A percentile compares a stretch with the other conserved stretches of the same genome.
phyloP scores from a whole-genome alignment of 345 rosid species.

The Pistacia atlantica region DNA sequence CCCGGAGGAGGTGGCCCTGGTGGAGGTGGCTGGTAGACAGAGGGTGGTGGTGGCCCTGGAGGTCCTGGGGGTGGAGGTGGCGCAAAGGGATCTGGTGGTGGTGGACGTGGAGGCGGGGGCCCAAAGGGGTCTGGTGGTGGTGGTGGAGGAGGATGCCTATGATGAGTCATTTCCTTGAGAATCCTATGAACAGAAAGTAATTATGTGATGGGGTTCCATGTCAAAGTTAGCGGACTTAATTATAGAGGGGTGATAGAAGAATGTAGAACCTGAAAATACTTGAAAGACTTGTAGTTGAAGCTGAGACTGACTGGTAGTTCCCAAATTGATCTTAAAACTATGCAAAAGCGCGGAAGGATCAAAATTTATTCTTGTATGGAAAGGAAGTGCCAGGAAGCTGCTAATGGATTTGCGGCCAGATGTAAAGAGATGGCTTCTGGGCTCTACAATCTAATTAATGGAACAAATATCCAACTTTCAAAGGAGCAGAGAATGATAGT shows the following conservation, averaged over 20 bases:
- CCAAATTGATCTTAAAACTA: neutral
- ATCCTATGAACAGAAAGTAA: neutral
- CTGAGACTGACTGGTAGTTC: neutral
- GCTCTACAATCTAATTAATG: too few species aligned
- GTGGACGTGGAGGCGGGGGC: neutral
- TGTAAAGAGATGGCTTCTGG: too few species aligned
- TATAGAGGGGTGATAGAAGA: conserved; percentile 16
- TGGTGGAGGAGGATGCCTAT: conserved; percentile 26
- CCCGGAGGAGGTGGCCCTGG: conserved; percentile 9
- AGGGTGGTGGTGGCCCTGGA: conserved; percentile 10
- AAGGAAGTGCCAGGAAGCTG: too few species aligned
- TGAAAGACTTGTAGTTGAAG: neutral
- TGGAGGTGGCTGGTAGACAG: neutral
- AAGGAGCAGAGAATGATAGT: too few species aligned
- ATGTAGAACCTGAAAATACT: conserved; percentile 12
- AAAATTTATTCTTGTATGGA: too few species aligned
- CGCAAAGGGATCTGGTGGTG: neutral
- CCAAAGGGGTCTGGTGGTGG: conserved; percentile 13
- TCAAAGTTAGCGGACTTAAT: neutral
- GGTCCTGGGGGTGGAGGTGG: conserved; percentile 10
- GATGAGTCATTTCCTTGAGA: conserved; percentile 10
- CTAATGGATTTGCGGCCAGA: too few species aligned
- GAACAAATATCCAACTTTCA: too few species aligned
- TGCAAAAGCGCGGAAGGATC: too few species aligned
- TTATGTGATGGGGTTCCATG: neutral